Percentiles rank a stretch among this genome's conserved stretches.
Conservation (phyloP, 441 rosid genomes). For the Aleurites moluccanus region DNA sequence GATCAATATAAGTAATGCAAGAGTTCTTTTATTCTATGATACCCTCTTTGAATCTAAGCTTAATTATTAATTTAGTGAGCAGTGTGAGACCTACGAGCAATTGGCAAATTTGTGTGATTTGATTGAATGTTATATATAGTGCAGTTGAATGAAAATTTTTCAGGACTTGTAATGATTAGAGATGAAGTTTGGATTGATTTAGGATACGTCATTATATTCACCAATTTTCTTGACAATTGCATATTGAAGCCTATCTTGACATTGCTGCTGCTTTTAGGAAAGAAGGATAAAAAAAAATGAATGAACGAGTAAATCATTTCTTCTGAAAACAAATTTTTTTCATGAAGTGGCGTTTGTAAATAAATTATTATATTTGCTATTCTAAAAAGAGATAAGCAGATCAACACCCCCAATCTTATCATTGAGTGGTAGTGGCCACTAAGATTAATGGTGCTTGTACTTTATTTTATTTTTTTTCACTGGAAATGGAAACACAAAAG, state of each 20-base stretch:
- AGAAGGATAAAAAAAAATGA: too few relatives aligned
- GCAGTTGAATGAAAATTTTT: not conserved
- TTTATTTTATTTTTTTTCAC: not conserved
- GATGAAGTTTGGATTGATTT: not conserved
- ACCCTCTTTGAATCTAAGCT: too few relatives aligned
- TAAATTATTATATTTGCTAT: not conserved
- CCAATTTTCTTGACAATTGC: not conserved
- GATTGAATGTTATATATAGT: not conserved
- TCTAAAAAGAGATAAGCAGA: not conserved
- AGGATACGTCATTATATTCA: too few relatives aligned
- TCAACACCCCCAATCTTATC: not conserved
- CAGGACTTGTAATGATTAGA: not conserved
- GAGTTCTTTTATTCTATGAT: too few relatives aligned
- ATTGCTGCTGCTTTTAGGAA: too few relatives aligned
- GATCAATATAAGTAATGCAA: too few relatives aligned
- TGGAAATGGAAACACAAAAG: conserved; percentile 1
- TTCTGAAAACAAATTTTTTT: too few relatives aligned
- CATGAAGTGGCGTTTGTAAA: too few relatives aligned
- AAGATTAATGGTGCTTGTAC: not conserved
- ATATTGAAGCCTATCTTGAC: too few relatives aligned
- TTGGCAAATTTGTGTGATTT: not conserved
- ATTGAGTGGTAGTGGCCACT: conserved; percentile 1
- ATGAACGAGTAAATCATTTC: too few relatives aligned
- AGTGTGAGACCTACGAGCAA: not conserved
- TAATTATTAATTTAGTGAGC: not conserved